Evolutionary conservation across 2,329 filamentous ascomycete species (phyloP).

Genomic region (Colletotrichum godetiae): DNA sequence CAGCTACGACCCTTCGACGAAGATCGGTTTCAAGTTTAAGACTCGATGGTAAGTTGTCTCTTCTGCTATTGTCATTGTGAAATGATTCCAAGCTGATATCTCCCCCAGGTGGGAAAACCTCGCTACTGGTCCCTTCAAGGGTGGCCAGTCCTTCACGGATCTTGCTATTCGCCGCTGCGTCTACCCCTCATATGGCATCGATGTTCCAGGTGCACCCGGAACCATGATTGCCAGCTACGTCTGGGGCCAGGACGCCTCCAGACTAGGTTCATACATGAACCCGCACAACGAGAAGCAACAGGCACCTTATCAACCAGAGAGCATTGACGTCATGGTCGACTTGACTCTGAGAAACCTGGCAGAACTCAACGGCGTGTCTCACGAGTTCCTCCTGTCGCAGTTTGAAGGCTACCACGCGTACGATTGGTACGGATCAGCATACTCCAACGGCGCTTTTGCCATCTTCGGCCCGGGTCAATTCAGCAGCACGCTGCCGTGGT

Average conservation of each 20-base stretch:
- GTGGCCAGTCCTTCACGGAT: constrained; percentile 43
- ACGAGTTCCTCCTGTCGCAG: constrained; percentile 36
- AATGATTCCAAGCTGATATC: not conserved
- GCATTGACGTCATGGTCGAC: constrained; percentile 37
- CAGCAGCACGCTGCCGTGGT: constrained; percentile 37
- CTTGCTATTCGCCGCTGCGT: constrained; percentile 46
- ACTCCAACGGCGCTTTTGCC: constrained; percentile 40
- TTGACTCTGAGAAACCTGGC: constrained; percentile 37
- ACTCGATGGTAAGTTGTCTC: constrained; percentile 39
- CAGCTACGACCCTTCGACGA: constrained; percentile 42
- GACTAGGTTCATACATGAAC: constrained; percentile 40
- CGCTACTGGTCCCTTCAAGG: constrained; percentile 38
- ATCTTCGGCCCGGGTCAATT: constrained; percentile 40
- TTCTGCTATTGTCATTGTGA: not conserved
- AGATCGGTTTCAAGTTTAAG: constrained; percentile 45
- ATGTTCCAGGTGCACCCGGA: constrained; percentile 37
- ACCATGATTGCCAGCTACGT: constrained; percentile 42
- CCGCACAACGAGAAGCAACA: constrained; percentile 35
- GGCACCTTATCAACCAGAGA: constrained; percentile 34
- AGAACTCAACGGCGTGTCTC: constrained; percentile 38
- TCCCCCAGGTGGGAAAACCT: constrained; percentile 38
- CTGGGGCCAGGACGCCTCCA: constrained; percentile 41
- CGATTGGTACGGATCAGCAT: constrained; percentile 40
- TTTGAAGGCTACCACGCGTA: constrained; percentile 38
- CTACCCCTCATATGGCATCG: constrained; percentile 46